These are phyloP conservation scores for Neofusicoccum ribis DNA, from an alignment of 2,329 filamentous ascomycete species.

Conservation along the genomic window DNA sequence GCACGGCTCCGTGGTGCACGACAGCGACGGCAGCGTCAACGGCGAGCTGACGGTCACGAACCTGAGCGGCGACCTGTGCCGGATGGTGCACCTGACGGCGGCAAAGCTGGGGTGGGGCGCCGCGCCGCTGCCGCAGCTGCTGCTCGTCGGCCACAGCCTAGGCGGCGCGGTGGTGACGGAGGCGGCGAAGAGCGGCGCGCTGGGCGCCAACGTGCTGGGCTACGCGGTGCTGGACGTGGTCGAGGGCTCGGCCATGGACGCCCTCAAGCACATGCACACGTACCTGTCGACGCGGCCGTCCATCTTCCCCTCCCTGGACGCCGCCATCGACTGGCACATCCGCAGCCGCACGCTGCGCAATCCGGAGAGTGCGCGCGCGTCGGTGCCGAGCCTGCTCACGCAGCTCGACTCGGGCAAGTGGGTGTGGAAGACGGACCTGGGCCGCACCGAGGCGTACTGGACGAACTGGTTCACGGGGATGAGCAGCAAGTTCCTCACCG, in stretches of 20 bases:
- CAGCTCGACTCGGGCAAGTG: conserved; percentile 51
- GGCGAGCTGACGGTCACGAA: conserved; percentile 72
- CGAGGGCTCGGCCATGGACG: conserved; percentile 92
- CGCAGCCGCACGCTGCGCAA: conserved; percentile 86
- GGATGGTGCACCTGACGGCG: conserved; percentile 68
- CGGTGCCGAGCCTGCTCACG: conserved; percentile 77
- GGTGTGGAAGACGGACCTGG: conserved; percentile 85
- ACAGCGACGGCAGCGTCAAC: conserved; percentile 36
- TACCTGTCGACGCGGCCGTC: conserved; percentile 81
- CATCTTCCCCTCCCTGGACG: conserved; percentile 73
- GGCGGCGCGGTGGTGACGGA: conserved; percentile 90
- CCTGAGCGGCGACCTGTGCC: conserved; percentile 70
- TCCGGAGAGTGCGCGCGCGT: conserved; percentile 76
- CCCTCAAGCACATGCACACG: conserved; percentile 88
- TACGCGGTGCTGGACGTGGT: conserved; percentile 94
- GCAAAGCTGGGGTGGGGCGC: conserved; percentile 66
- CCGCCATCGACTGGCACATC: conserved; percentile 91
- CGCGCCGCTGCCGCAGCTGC: conserved; percentile 65
- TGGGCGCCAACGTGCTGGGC: conserved; percentile 72
- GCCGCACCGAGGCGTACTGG: conserved; percentile 86
- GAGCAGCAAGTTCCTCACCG: conserved; percentile 81
- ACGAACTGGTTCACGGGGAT: conserved; percentile 89
- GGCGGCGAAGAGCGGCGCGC: conserved; percentile 65
- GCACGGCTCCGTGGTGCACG: conserved; percentile 69
- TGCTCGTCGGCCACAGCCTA: conserved; percentile 89